A percentile compares a stretch with the other conserved stretches of the same genome.
These are phyloP conservation scores for Aureobasidium sp. DNA, from an alignment of 2,329 filamentous ascomycete genomes.

Conservation along the genomic window DNA sequence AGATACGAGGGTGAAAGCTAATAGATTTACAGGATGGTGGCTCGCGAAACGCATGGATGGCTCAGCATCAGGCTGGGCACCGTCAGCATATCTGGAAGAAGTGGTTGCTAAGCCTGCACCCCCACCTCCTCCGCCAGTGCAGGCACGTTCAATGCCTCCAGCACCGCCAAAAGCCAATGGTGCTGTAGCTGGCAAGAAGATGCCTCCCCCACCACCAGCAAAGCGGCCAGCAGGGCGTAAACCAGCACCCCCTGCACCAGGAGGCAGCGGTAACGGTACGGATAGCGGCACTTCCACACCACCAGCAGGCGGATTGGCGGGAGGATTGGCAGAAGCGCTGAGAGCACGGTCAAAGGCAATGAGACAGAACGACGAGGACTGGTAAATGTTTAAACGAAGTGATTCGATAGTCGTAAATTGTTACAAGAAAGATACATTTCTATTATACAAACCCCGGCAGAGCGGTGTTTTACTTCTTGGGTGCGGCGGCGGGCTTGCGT, in stretches of 20 bases:
- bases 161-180: slow-evolving; percentile 41
- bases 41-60: slow-evolving; percentile 65
- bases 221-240: slow-evolving; percentile 74
- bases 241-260: slow-evolving; percentile 54
- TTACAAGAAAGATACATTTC: slow-evolving; percentile 5
- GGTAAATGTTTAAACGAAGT: slow-evolving; percentile 9
- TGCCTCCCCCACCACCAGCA: slow-evolving; percentile 67
- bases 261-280: slow-evolving; percentile 49
- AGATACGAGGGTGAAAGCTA: neutral
- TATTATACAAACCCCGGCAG: neutral
- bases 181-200: slow-evolving; percentile 51
- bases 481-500: neutral
- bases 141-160: slow-evolving; percentile 49
- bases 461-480: neutral
- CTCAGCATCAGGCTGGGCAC: slow-evolving; percentile 81
- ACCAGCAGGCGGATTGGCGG: slow-evolving; percentile 33
- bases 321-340: slow-evolving; percentile 42
- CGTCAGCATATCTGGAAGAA: slow-evolving; percentile 89
- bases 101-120: slow-evolving; percentile 52
- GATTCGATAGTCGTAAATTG: slow-evolving; percentile 2
- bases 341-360: slow-evolving; percentile 42
- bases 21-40: slow-evolving; percentile 66
- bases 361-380: slow-evolving; percentile 29
- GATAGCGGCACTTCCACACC: slow-evolving; percentile 28
- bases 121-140: slow-evolving; percentile 40